Evolutionary conservation across 208 protist genomes (phyloP), one percentile per base, ranked within the genome.

Genomic region (Acanthamoeba healyi): DNA sequence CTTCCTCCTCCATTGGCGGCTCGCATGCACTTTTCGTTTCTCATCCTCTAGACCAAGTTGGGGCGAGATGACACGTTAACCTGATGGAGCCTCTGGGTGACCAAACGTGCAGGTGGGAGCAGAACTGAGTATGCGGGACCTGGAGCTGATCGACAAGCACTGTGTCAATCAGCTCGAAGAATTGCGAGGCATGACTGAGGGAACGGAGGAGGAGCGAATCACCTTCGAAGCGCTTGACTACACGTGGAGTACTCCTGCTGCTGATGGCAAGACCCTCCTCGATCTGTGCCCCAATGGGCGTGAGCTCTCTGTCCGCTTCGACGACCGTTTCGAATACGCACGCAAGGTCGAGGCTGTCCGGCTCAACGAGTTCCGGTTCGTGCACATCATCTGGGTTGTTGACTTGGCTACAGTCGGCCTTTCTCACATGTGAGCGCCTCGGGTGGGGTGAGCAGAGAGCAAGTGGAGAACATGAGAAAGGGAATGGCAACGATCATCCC

Each of bases 401-500:
- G n/a, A n/a, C 7, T 49, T 4, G 12, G 44, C 12, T 49, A 12
- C 44, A 15, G 44, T 15, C 4, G 44, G 44, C 7, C 44, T 49
- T 49, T 4, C 44, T 15, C 4, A 4, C 7, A 49, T 49, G 12
- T 49, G 44, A 12, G n/a, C n/a, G n/a, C n/a, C n/a, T n/a, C n/a
- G n/a, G n/a, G n/a, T n/a, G 7, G 44, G 7, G 44, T 12, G 44
- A 49, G 46, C 32, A 81, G 51, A 12, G 67, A 42, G 29, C 92
- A 94, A 34, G 46, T 94, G 56, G 81, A 88, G 44, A 26, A 26
- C 92, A 94, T 94, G 22, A 2, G 92, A 1, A 90, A 94, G 92
- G 95, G 95, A 42, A 49, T 96, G 72, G 44, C 79, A 0, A 67
- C 70, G 26, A 94, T 96, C 29, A 56, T 96, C 17, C 95, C 95